phyloP scores from a whole-genome alignment of 2,329 filamentous ascomycete genomes.

The Fusarium albidum region DNA sequence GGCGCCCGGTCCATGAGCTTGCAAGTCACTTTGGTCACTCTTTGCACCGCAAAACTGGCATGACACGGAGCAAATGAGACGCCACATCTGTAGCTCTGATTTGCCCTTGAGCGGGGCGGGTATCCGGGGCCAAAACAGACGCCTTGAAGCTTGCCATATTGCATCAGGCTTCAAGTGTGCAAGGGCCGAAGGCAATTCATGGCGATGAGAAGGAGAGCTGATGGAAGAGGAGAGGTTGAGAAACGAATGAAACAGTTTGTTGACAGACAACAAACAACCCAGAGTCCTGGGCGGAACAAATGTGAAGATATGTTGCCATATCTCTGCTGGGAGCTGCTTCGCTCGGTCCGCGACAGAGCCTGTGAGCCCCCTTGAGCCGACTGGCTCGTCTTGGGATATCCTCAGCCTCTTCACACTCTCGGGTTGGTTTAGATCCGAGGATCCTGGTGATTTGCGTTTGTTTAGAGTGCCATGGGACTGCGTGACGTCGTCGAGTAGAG shows the following conservation, averaged over 20 bases:
- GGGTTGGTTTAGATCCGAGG: constrained; percentile 15
- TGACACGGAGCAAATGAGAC: constrained; percentile 65
- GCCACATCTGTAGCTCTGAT: constrained; percentile 81
- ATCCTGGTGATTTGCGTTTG: constrained; percentile 31
- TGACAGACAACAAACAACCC: constrained; percentile 72
- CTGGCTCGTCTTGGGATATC: constrained; percentile 23
- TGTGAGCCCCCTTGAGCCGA: constrained; percentile 13
- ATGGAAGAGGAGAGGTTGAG: constrained; percentile 58
- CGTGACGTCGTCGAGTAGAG: constrained; percentile 15
- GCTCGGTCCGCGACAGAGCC: constrained; percentile 27
- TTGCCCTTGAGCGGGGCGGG: constrained; percentile 71
- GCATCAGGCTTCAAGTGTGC: constrained; percentile 62
- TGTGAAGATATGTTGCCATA: constrained; percentile 76
- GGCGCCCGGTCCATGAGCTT: constrained; percentile 65
- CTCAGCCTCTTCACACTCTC: constrained; percentile 31
- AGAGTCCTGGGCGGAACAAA: constrained; percentile 70
- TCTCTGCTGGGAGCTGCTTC: constrained; percentile 61
- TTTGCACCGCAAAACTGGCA: constrained; percentile 74
- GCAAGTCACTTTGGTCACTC: constrained; percentile 54
- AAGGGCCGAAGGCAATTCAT: constrained; percentile 39
- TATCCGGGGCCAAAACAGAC: constrained; percentile 70
- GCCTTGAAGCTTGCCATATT: constrained; percentile 77
- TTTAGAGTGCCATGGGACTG: constrained; percentile 16
- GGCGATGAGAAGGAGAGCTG: constrained; percentile 30
- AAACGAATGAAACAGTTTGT: constrained; percentile 70